A percentile compares a stretch with the other conserved stretches of the same genome.
phyloP scores from a whole-genome alignment of 495 filamentous ascomycete genomes.

The Ramalina intermedia region DNA sequence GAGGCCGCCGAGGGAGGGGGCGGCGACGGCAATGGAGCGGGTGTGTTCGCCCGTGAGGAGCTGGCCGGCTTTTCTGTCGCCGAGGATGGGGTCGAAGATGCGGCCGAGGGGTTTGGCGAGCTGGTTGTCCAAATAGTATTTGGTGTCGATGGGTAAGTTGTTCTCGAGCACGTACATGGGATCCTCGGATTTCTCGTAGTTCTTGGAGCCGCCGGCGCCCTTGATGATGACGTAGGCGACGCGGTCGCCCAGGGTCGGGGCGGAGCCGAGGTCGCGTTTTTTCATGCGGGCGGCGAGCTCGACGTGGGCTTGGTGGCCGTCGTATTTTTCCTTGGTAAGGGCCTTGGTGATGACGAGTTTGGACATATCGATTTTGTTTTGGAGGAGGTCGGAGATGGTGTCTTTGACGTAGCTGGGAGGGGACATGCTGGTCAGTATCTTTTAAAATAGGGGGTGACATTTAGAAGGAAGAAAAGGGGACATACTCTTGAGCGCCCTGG shows the following conservation, averaged over 20 bases:
- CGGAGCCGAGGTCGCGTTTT: constrained; percentile 89
- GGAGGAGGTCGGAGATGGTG: constrained; percentile 85
- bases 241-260: constrained; percentile 86
- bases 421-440: constrained; percentile 1
- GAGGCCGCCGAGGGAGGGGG: constrained; percentile 75
- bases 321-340: constrained; percentile 69
- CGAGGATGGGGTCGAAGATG: constrained; percentile 96
- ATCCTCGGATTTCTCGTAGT: constrained; percentile 92
- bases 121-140: constrained; percentile 98
- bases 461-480: not conserved
- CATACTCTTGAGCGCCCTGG: constrained; percentile 83
- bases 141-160: constrained; percentile 95
- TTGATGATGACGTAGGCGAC: constrained; percentile 98
- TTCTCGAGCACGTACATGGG: constrained; percentile 94
- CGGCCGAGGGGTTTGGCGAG: constrained; percentile 83
- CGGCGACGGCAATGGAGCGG: constrained; percentile 76
- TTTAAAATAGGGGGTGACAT: not conserved
- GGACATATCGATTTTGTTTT: constrained; percentile 98
- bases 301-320: constrained; percentile 84
- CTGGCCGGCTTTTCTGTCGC: constrained; percentile 73
- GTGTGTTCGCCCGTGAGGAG: constrained; percentile 86
- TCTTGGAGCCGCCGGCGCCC: constrained; percentile 71
- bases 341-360: constrained; percentile 99
- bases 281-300: constrained; percentile 90
- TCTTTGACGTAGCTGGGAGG: constrained; percentile 76